These are phyloP conservation scores for Fusarium abutilonis DNA, from an alignment of 2,329 filamentous ascomycete genomes.

Conservation along the genomic window DNA sequence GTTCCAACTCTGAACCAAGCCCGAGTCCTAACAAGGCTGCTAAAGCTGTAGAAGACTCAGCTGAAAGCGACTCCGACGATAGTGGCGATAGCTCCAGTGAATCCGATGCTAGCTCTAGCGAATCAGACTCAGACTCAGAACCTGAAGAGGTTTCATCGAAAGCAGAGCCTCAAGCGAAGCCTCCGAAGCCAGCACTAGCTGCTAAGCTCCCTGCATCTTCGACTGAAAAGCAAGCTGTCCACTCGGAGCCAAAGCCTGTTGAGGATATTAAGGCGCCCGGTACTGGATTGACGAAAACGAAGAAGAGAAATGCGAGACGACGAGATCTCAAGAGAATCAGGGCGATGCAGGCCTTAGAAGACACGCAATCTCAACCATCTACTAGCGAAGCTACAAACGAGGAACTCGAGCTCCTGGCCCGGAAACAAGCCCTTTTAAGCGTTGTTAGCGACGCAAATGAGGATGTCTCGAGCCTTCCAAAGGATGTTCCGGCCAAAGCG, in stretches of 20 bases:
- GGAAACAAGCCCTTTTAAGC: constrained; percentile 55
- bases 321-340: constrained; percentile 50
- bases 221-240: constrained; percentile 1
- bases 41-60: constrained; percentile 13
- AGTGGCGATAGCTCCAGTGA: constrained; percentile 36
- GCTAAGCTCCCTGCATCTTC: background rate
- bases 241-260: constrained; percentile 3
- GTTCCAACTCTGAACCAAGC: constrained; percentile 13
- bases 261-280: constrained; percentile 46
- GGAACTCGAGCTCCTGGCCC: constrained; percentile 49
- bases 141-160: constrained; percentile 54
- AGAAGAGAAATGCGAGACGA: constrained; percentile 63
- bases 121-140: constrained; percentile 47
- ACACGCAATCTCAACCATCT: constrained; percentile 34
- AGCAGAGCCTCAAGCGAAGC: constrained; percentile 12
- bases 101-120: constrained; percentile 37
- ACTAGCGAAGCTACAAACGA: constrained; percentile 16
- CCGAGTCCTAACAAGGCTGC: constrained; percentile 1
- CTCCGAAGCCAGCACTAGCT: background rate
- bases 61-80: constrained; percentile 21
- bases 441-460: constrained; percentile 38
- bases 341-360: constrained; percentile 15
- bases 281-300: constrained; percentile 56
- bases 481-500: constrained; percentile 5
- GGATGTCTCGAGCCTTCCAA: background rate